phyloP scores from a whole-genome alignment of 1,284 basidiomycete genomes.

The Anthracocystis setariae region DNA sequence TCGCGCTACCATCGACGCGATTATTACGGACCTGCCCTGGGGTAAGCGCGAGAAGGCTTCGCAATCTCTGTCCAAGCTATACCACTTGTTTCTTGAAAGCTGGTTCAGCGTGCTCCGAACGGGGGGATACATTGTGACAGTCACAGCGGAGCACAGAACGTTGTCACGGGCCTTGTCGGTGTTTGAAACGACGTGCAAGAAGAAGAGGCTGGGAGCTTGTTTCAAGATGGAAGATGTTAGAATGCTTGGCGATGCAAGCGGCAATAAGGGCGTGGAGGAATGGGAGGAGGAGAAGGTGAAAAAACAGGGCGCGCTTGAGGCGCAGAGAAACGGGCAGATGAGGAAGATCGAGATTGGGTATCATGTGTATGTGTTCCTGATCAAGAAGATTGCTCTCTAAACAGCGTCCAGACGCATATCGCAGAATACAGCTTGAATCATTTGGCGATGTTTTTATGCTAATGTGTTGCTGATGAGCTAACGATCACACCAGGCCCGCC shows the following conservation, averaged over 20 bases:
- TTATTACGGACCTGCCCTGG: conserved; percentile 52
- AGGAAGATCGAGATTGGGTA: conserved; percentile 52
- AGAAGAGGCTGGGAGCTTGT: conserved; percentile 24
- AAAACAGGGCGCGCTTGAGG: conserved; percentile 31
- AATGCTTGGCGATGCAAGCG: conserved; percentile 8
- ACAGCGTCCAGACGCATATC: too few species aligned
- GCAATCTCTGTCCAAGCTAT: conserved; percentile 38
- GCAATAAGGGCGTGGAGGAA: background rate
- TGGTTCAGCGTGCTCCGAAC: conserved; percentile 43
- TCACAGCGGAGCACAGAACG: conserved; percentile 47
- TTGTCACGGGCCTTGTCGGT: conserved; percentile 31
- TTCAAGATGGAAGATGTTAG: conserved; percentile 30
- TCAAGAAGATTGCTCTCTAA: conserved; percentile 36
- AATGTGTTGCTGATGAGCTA: too few species aligned
- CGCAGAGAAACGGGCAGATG: conserved; percentile 26
- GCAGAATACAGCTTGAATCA: too few species aligned
- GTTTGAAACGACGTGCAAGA: conserved; percentile 39
- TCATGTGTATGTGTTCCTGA: conserved; percentile 47
- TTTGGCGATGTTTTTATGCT: too few species aligned
- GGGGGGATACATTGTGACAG: conserved; percentile 37
- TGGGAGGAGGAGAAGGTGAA: conserved; percentile 39
- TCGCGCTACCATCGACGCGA: conserved; percentile 35
- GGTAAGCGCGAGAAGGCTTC: conserved; percentile 42
- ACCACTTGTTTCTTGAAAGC: conserved; percentile 34
- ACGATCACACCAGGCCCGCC: too few species aligned